These are phyloP conservation scores for Amanita rimosa DNA, from an alignment of 768 basidiomycete species.

Conservation along the genomic window DNA sequence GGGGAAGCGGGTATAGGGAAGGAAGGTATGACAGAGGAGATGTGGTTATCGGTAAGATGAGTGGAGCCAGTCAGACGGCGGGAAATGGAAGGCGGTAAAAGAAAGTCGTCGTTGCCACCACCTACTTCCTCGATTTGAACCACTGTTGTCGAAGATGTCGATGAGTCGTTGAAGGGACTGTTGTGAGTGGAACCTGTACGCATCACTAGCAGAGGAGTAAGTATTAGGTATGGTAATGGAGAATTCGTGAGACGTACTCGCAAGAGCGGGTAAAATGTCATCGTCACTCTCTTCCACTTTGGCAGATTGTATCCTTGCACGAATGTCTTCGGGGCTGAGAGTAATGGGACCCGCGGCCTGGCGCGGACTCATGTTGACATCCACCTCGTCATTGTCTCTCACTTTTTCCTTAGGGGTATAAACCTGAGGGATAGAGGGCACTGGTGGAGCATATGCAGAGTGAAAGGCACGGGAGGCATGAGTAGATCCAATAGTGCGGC, in stretches of 20 bases:
- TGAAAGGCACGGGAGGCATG: slow-evolving; percentile 23
- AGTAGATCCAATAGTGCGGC: slow-evolving; percentile 16
- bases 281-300: slow-evolving; percentile 18
- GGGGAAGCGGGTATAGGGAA: background rate
- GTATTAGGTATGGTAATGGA: background rate
- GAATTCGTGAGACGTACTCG: slow-evolving; percentile 32
- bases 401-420: slow-evolving; percentile 1
- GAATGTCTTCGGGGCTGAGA: slow-evolving; percentile 52
- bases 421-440: slow-evolving; percentile 23
- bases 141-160: too few relatives aligned
- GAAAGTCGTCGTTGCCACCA: background rate
- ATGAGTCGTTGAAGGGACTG: too few relatives aligned
- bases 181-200: slow-evolving; percentile 33
- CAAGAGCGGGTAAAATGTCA: slow-evolving; percentile 59
- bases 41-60: background rate
- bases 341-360: slow-evolving; percentile 30
- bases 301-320: slow-evolving; percentile 32
- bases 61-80: background rate
- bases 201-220: slow-evolving; percentile 46
- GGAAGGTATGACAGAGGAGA: background rate
- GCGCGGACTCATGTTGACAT: slow-evolving; percentile 21
- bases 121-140: background rate
- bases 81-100: background rate
- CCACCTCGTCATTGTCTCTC: slow-evolving; percentile 11
- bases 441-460: slow-evolving; percentile 29